Percentiles rank a stretch among this genome's conserved stretches.
phyloP scores from a whole-genome alignment of 2,329 filamentous ascomycete species.

The Calonectria pauciramosa region DNA sequence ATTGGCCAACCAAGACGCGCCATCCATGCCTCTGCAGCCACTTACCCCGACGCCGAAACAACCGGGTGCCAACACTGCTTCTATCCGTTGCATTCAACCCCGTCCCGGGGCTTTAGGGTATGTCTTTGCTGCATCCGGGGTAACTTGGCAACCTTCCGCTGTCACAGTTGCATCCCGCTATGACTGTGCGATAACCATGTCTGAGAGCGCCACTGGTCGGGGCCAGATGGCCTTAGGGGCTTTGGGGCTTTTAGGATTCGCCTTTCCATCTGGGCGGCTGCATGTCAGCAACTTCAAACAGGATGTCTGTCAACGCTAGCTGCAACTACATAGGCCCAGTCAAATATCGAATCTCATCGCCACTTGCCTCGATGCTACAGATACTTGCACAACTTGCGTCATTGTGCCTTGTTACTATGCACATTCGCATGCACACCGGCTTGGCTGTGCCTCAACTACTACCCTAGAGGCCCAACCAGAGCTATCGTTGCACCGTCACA shows the following conservation, averaged over 20 bases:
- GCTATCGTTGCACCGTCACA: conserved; percentile 3
- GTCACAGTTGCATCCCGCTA: conserved; percentile 10
- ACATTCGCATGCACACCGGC: background rate
- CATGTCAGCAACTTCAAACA: background rate
- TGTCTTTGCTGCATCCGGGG: conserved; percentile 1
- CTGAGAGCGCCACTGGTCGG: background rate
- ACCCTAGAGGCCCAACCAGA: conserved; percentile 1
- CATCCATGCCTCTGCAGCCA: background rate
- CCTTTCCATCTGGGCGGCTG: background rate
- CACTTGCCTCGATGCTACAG: background rate
- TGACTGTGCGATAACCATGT: background rate
- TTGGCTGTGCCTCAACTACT: background rate
- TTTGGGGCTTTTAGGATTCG: background rate
- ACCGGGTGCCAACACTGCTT: background rate
- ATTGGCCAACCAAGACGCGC: background rate
- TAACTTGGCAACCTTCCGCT: background rate
- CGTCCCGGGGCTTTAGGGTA: background rate
- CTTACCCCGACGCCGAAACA: background rate
- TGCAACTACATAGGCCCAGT: background rate
- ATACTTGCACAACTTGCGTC: background rate
- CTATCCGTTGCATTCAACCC: conserved; percentile 2
- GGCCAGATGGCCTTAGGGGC: background rate
- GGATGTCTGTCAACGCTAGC: background rate
- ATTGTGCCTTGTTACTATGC: background rate
- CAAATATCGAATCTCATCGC: background rate